Evolutionary conservation across 371 early-diverging fungal species (phyloP).

Genomic region (Mortierella sp.): DNA sequence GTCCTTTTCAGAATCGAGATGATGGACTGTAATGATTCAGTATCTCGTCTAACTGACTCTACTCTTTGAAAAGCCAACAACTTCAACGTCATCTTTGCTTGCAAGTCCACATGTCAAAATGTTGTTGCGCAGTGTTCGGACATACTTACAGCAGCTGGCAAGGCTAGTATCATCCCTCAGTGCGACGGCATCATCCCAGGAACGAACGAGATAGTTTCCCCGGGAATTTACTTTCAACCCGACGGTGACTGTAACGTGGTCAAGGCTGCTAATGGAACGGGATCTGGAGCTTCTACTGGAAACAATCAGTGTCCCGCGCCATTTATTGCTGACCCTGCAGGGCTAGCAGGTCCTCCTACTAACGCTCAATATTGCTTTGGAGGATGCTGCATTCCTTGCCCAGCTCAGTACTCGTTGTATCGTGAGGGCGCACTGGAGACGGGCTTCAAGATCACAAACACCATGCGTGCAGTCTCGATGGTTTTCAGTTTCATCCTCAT

Average conservation of each 20-base stretch:
- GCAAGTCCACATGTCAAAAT: slow-evolving; percentile 61
- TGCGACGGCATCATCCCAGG: slow-evolving; percentile 54
- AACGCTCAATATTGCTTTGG: slow-evolving; percentile 29
- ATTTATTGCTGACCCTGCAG: slow-evolving; percentile 27
- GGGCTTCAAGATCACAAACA: slow-evolving; percentile 63
- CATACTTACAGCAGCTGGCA: slow-evolving; percentile 20
- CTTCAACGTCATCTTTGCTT: slow-evolving; percentile 55
- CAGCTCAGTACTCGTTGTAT: slow-evolving; percentile 55
- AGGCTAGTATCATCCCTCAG: slow-evolving; percentile 56
- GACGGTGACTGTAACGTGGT: slow-evolving; percentile 50
- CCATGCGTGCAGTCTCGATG: slow-evolving; percentile 65
- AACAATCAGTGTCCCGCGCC: slow-evolving; percentile 27
- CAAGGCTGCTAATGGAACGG: background rate
- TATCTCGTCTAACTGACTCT: too few species aligned
- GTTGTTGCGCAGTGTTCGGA: slow-evolving; percentile 49
- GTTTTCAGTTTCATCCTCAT: slow-evolving; percentile 62
- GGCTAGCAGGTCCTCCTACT: slow-evolving; percentile 13
- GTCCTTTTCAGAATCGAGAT: too few species aligned
- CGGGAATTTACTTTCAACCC: slow-evolving; percentile 53
- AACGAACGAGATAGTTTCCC: slow-evolving; percentile 25
- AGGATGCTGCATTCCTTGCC: slow-evolving; percentile 43
- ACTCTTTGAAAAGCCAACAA: slow-evolving; percentile 17
- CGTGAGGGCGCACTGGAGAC: slow-evolving; percentile 57
- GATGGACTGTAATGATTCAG: too few species aligned
- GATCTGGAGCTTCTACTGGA: background rate